These are phyloP conservation scores for Rubus idaeus DNA, from an alignment of 306 rosid species.

Conservation along the genomic window DNA sequence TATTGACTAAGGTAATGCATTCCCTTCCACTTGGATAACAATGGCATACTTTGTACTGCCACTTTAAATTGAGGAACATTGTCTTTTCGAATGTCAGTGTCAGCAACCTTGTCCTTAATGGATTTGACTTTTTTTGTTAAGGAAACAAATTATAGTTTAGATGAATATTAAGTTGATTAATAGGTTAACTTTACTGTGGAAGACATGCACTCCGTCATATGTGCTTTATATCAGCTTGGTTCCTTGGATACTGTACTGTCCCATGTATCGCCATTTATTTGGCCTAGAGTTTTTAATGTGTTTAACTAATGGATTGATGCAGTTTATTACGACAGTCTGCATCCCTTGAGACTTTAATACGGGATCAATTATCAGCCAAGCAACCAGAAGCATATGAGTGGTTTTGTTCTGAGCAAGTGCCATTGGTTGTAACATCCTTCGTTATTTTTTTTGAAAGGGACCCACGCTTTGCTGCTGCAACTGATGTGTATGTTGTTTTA, in stretches of 20 bases:
- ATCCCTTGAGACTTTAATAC: conserved; percentile 76
- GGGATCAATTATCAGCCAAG: conserved; percentile 75
- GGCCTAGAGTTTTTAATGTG: conserved; percentile 26
- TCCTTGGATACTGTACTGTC: conserved; percentile 11
- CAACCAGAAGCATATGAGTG: conserved; percentile 83
- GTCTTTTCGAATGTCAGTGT: neutral
- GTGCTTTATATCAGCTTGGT: neutral
- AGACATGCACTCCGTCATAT: conserved; percentile 12
- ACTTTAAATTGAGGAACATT: neutral
- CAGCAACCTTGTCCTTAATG: neutral
- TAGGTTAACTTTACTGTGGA: neutral
- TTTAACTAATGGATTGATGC: conserved; percentile 41
- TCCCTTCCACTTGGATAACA: neutral
- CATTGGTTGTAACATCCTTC: conserved; percentile 66
- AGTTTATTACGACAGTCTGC: conserved; percentile 84
- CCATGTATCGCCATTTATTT: conserved; percentile 18
- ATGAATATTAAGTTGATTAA: neutral
- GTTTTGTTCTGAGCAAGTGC: conserved; percentile 95
- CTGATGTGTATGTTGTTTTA: conserved; percentile 60
- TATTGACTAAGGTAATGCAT: neutral
- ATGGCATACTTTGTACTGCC: neutral
- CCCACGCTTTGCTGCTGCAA: conserved; percentile 61
- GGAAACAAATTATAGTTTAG: neutral
- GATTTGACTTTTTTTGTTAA: neutral
- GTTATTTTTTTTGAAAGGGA: conserved; percentile 66